phyloP scores from a whole-genome alignment of 2,329 filamentous ascomycete genomes.

The Cercospora canescens region DNA sequence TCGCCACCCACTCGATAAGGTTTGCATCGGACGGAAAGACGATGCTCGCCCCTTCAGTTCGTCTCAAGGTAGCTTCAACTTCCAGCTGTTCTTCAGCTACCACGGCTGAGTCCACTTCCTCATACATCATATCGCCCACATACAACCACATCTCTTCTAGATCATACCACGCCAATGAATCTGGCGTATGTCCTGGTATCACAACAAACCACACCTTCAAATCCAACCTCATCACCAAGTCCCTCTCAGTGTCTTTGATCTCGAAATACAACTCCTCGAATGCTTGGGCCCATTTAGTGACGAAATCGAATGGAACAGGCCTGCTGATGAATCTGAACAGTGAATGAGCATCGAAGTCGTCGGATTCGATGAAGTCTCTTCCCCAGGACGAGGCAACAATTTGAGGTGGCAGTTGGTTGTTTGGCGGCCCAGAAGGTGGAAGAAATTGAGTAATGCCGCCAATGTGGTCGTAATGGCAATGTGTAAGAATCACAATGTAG shows the following conservation, averaged over 20 bases:
- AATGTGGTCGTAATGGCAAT: slow-evolving; percentile 50
- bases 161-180: slow-evolving; percentile 50
- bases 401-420: slow-evolving; percentile 24
- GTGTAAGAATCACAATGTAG: slow-evolving; percentile 48
- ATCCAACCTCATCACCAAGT: slow-evolving; percentile 1
- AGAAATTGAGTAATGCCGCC: slow-evolving; percentile 42
- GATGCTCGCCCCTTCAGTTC: slow-evolving; percentile 27
- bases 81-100: background rate
- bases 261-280: slow-evolving; percentile 35
- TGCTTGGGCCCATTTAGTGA: slow-evolving; percentile 45
- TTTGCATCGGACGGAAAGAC: slow-evolving; percentile 42
- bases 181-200: slow-evolving; percentile 50
- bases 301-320: slow-evolving; percentile 41
- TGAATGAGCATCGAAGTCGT: slow-evolving; percentile 41
- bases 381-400: slow-evolving; percentile 40
- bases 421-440: background rate
- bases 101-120: slow-evolving; percentile 27
- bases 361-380: slow-evolving; percentile 42
- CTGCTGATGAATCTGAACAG: slow-evolving; percentile 43
- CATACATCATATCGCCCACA: slow-evolving; percentile 51
- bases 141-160: slow-evolving; percentile 45
- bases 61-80: background rate
- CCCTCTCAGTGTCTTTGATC: background rate
- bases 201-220: slow-evolving; percentile 47
- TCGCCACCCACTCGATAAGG: slow-evolving; percentile 41